Percentiles rank a stretch among this genome's conserved stretches.
These are phyloP conservation scores for Raffaelea arxii DNA, from an alignment of 2,329 filamentous ascomycete species.

Conservation along the genomic window DNA sequence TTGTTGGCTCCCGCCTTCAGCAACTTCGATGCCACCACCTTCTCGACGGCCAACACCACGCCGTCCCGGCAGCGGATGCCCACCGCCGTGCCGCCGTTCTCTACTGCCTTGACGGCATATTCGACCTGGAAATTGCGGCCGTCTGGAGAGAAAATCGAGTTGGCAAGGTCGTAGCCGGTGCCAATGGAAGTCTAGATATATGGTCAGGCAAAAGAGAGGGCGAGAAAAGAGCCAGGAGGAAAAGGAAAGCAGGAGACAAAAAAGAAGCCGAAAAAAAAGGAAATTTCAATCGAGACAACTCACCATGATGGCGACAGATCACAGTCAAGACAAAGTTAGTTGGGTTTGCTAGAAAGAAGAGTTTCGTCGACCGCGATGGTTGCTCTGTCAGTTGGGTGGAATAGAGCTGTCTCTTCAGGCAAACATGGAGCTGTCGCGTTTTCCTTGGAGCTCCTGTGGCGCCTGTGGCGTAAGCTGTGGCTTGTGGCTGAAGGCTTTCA, in stretches of 20 bases:
- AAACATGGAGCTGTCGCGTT: conserved; percentile 11
- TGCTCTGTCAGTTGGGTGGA: neutral
- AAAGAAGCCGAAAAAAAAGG: too few species aligned
- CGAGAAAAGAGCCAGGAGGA: too few species aligned
- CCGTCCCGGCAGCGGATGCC: conserved; percentile 97
- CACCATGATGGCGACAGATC: too few species aligned
- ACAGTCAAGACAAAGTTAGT: too few species aligned
- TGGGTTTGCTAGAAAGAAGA: neutral
- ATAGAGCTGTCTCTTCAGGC: conserved; percentile 4
- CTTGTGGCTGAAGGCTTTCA: conserved; percentile 3
- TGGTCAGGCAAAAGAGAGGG: neutral
- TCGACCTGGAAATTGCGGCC: conserved; percentile 99
- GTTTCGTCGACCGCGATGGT: neutral
- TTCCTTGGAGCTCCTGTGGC: neutral
- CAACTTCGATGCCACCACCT: conserved; percentile 91
- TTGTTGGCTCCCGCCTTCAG: conserved; percentile 94
- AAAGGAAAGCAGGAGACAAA: too few species aligned
- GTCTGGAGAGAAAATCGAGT: conserved; percentile 99
- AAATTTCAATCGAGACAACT: too few species aligned
- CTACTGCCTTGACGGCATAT: conserved; percentile 97
- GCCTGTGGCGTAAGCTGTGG: neutral
- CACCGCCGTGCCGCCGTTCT: conserved; percentile 93
- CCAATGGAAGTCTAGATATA: conserved; percentile 85
- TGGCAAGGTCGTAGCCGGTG: conserved; percentile 97
- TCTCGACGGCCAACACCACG: conserved; percentile 91